phyloP scores from a whole-genome alignment of 805 yeast genomes.

The Wickerhamomyces subpelliculosus region DNA sequence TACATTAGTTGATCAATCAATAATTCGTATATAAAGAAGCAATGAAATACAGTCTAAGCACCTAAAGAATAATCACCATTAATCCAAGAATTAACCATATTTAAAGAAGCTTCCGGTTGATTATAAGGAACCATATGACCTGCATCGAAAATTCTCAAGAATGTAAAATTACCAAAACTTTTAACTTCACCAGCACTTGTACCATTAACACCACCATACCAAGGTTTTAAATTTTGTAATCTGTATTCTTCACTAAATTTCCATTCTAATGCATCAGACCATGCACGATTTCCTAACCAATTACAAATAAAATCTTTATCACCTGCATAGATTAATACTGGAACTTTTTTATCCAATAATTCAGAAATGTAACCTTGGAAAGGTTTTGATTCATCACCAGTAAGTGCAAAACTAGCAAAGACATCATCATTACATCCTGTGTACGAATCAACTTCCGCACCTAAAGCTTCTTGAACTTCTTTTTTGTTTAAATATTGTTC shows the following conservation, averaged over 20 bases:
- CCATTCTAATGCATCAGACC: conserved; percentile 71
- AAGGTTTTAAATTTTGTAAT: conserved; percentile 32
- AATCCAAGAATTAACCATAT: conserved; percentile 73
- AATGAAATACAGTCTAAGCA: background rate
- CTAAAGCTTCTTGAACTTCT: conserved; percentile 67
- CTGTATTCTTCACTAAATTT: conserved; percentile 43
- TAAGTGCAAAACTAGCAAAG: conserved; percentile 57
- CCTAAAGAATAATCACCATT: conserved; percentile 32
- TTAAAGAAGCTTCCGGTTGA: conserved; percentile 68
- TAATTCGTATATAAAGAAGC: background rate
- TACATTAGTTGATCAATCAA: background rate
- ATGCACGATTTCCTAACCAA: conserved; percentile 86
- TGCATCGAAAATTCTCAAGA: conserved; percentile 70
- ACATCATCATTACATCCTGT: conserved; percentile 65
- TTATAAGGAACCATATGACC: conserved; percentile 94
- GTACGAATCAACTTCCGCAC: conserved; percentile 75
- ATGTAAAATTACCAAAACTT: conserved; percentile 63
- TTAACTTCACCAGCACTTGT: conserved; percentile 66
- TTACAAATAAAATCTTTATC: conserved; percentile 90
- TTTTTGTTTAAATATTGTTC: conserved; percentile 68
- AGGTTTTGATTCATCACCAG: conserved; percentile 85
- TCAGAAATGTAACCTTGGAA: conserved; percentile 70
- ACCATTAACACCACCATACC: conserved; percentile 33
- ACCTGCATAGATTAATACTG: conserved; percentile 89
- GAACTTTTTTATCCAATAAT: conserved; percentile 60